These are phyloP conservation scores for Globisporangium takayamanum DNA, from an alignment of 352 stramenopile species.

Conservation along the genomic window DNA sequence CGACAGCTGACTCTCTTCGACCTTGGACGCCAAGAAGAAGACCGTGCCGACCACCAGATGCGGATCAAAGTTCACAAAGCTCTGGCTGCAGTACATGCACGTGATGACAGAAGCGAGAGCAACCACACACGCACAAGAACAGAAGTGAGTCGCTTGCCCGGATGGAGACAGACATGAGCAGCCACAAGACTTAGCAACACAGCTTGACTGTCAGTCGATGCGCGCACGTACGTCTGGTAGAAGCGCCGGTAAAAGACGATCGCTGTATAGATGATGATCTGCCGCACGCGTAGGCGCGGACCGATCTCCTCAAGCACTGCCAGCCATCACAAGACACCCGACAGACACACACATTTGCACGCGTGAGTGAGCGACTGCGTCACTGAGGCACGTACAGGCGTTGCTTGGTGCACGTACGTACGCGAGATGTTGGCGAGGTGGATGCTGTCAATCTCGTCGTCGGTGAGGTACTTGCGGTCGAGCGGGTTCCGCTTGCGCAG, in stretches of 20 bases:
- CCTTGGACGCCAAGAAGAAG: constrained; percentile 84
- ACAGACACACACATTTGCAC: not conserved
- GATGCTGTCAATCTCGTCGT: constrained; percentile 86
- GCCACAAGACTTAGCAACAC: not conserved
- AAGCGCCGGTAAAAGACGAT: constrained; percentile 89
- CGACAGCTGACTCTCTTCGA: constrained; percentile 82
- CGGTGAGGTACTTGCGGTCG: constrained; percentile 65
- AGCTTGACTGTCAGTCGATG: not conserved
- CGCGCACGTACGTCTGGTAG: constrained; percentile 64
- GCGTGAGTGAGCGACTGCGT: not conserved
- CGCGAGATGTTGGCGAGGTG: constrained; percentile 83
- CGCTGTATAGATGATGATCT: constrained; percentile 89
- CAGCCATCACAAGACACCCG: not conserved
- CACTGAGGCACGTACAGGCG: not conserved
- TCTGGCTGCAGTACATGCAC: constrained; percentile 47
- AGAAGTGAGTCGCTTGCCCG: not conserved
- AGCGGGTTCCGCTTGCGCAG: constrained; percentile 73
- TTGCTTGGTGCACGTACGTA: constrained; percentile 17
- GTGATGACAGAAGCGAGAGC: not conserved
- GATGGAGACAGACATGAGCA: not conserved
- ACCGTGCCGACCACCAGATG: constrained; percentile 80
- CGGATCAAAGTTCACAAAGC: constrained; percentile 86
- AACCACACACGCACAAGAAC: not conserved
- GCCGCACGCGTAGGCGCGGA: constrained; percentile 65
- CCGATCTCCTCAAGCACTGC: constrained; percentile 84